A percentile compares a stretch with the other conserved stretches of the same genome.
Evolutionary conservation across 345 rosid genomes (phyloP).

Genomic region (Rhodomyrtus tomentosa): DNA sequence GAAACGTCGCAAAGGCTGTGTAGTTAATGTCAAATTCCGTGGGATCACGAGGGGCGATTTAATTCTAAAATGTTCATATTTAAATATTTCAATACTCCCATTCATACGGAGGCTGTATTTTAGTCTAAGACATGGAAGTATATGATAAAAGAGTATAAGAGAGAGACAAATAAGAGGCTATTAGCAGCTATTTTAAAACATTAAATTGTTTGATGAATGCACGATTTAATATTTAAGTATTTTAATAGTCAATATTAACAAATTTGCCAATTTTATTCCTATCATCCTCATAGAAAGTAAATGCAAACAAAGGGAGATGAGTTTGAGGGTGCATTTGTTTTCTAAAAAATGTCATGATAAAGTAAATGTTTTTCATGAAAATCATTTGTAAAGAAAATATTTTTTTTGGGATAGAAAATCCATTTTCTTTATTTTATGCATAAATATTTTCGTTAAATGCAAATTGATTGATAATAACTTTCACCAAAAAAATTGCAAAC

Average conservation of each 20-base stretch:
- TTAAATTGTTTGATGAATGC: background rate
- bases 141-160: background rate
- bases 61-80: accelerated
- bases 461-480: background rate
- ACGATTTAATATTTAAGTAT: background rate
- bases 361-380: background rate
- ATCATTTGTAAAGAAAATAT: background rate
- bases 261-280: accelerated
- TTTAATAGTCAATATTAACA: background rate
- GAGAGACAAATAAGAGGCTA: background rate
- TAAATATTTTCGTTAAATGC: accelerated
- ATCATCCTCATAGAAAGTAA: background rate
- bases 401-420: background rate
- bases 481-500: background rate
- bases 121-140: background rate
- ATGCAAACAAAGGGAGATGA: background rate
- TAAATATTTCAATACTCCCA: background rate
- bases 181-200: background rate
- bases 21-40: background rate
- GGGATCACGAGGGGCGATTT: background rate
- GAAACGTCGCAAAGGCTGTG: accelerated
- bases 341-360: background rate
- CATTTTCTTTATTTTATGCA: background rate
- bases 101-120: background rate
- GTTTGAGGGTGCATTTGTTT: too few species aligned